Evolutionary conservation across 768 basidiomycete species (phyloP).

Genomic region (Tubosaeta brunneosetosa): DNA sequence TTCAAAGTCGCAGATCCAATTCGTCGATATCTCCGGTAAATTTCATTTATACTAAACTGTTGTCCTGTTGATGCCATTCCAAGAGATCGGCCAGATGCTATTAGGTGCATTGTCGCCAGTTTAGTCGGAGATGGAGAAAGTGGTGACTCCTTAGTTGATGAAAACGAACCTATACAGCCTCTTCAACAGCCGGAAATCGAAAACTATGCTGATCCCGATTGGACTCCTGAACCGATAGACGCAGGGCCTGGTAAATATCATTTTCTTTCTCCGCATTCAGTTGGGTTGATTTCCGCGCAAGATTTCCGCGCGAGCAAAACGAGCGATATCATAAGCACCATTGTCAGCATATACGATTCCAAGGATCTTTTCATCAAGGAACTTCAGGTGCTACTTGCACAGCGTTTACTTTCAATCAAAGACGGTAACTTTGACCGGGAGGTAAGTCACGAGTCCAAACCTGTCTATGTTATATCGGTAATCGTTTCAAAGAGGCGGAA

Average conservation of each 20-base stretch:
- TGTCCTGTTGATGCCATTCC: neutral
- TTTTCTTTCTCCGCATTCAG: neutral
- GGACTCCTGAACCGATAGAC: constrained; percentile 95
- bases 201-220: constrained; percentile 86
- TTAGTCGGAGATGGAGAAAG: constrained; percentile 83
- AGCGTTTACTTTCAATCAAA: constrained; percentile 72
- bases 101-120: constrained; percentile 87
- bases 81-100: constrained; percentile 88
- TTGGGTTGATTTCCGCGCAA: constrained; percentile 26
- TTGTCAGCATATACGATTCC: constrained; percentile 96
- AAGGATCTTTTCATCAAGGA: constrained; percentile 96
- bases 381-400: constrained; percentile 86
- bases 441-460: constrained; percentile 29
- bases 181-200: constrained; percentile 74
- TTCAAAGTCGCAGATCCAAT: constrained; percentile 95
- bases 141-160: constrained; percentile 78
- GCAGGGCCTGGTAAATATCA: constrained; percentile 77
- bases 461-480: constrained; percentile 1
- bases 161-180: constrained; percentile 75
- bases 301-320: constrained; percentile 91
- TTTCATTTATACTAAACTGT: constrained; percentile 5
- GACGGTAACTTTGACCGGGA: constrained; percentile 76
- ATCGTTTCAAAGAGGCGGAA: constrained; percentile 63
- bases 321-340: constrained; percentile 90
- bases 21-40: constrained; percentile 76